These are phyloP conservation scores for Debaryomyces sp. DNA, from an alignment of 1,139 yeast species.

Conservation along the genomic window DNA sequence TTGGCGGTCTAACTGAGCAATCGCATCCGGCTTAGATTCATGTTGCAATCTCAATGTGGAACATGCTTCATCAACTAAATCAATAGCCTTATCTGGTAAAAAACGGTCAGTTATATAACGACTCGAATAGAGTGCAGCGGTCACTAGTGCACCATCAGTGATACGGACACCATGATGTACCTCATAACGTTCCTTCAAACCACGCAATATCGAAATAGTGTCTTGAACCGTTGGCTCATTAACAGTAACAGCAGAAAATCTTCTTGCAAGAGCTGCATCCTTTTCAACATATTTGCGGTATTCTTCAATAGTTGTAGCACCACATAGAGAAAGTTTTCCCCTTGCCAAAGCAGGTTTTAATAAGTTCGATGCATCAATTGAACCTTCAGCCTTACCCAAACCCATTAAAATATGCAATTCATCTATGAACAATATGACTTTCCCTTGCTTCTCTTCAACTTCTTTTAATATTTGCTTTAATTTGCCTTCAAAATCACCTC, in stretches of 20 bases:
- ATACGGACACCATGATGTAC: slow-evolving; percentile 99
- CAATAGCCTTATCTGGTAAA: slow-evolving; percentile 95
- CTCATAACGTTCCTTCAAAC: slow-evolving; percentile 90
- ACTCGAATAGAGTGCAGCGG: slow-evolving; percentile 89
- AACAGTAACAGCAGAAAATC: slow-evolving; percentile 87
- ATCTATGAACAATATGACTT: slow-evolving; percentile 83
- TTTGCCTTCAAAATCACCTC: slow-evolving; percentile 96
- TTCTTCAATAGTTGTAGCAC: slow-evolving; percentile 93
- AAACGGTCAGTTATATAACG: slow-evolving; percentile 90
- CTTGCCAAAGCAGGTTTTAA: slow-evolving; percentile 93
- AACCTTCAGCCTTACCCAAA: slow-evolving; percentile 92
- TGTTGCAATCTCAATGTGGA: slow-evolving; percentile 92
- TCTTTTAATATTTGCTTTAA: slow-evolving; percentile 83
- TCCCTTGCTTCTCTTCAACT: slow-evolving; percentile 79
- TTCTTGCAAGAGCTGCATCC: slow-evolving; percentile 88
- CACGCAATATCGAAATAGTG: slow-evolving; percentile 88
- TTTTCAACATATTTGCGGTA: slow-evolving; percentile 86
- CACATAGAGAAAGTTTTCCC: slow-evolving; percentile 91
- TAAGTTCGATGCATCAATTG: slow-evolving; percentile 92
- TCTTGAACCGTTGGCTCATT: slow-evolving; percentile 93
- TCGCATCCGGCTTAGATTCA: slow-evolving; percentile 95
- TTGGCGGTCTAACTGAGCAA: slow-evolving; percentile 83
- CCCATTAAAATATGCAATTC: slow-evolving; percentile 92
- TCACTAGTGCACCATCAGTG: slow-evolving; percentile 88
- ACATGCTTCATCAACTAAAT: slow-evolving; percentile 95